These are phyloP conservation scores for Cytospora leucostoma DNA, from an alignment of 2,329 filamentous ascomycete genomes.

Conservation along the genomic window DNA sequence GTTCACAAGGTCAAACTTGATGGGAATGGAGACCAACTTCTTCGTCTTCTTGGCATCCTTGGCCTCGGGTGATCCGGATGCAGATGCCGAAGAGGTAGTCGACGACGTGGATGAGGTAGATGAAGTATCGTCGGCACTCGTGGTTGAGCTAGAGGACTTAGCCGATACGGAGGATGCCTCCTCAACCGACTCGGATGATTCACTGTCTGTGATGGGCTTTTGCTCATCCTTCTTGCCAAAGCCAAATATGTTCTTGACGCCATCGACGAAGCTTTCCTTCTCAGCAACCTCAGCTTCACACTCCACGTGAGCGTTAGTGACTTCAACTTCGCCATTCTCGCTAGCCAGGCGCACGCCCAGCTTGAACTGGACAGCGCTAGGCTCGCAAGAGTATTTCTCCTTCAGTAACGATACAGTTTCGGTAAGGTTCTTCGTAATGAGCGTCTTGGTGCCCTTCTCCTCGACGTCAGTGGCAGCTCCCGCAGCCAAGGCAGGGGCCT, in stretches of 20 bases:
- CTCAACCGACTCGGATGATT: slow-evolving; percentile 46
- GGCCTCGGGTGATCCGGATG: slow-evolving; percentile 52
- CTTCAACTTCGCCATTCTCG: slow-evolving; percentile 77
- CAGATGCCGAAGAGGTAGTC: slow-evolving; percentile 45
- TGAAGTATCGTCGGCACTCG: slow-evolving; percentile 38
- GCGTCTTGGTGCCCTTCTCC: slow-evolving; percentile 63
- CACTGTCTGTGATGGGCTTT: slow-evolving; percentile 68
- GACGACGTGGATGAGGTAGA: slow-evolving; percentile 34
- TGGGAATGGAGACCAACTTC: slow-evolving; percentile 57
- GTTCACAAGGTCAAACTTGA: slow-evolving; percentile 53
- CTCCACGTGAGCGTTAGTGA: slow-evolving; percentile 74
- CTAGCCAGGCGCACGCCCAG: slow-evolving; percentile 72
- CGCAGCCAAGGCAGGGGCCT: slow-evolving; percentile 50
- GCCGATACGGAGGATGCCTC: slow-evolving; percentile 46
- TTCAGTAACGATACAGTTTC: slow-evolving; percentile 76
- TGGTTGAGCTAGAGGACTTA: slow-evolving; percentile 38
- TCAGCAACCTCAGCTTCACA: slow-evolving; percentile 76
- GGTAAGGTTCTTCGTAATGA: slow-evolving; percentile 85
- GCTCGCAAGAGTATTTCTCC: slow-evolving; percentile 74
- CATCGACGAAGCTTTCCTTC: slow-evolving; percentile 84
- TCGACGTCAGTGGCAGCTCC: slow-evolving; percentile 43
- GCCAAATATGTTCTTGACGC: slow-evolving; percentile 93
- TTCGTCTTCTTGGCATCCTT: slow-evolving; percentile 61
- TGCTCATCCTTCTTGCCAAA: slow-evolving; percentile 90
- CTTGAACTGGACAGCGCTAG: slow-evolving; percentile 77